Conservation (phyloP, 257 asterid genomes). For the Ajuga chamaepitys region DNA sequence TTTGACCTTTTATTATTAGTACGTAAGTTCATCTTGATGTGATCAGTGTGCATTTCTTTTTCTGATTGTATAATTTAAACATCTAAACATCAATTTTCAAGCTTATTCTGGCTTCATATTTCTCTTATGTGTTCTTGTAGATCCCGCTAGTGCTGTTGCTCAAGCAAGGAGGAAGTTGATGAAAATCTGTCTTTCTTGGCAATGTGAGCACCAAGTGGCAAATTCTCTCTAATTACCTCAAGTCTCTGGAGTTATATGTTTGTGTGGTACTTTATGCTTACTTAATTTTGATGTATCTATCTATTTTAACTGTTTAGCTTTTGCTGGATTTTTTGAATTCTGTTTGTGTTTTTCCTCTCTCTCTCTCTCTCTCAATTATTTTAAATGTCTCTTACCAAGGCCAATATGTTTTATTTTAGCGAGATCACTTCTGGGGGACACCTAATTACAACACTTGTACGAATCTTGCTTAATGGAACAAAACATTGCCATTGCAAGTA, state of each 20-base stretch:
- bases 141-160: conserved; percentile 75
- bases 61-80: neutral
- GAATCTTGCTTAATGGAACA: too few relatives aligned
- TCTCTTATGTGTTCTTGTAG: conserved; percentile 25
- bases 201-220: conserved; percentile 51
- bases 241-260: neutral
- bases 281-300: neutral
- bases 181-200: conserved; percentile 82
- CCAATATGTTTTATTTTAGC: too few relatives aligned
- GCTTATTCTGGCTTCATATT: conserved; percentile 5
- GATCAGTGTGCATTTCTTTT: neutral
- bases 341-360: neutral
- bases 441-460: too few relatives aligned
- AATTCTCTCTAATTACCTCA: neutral
- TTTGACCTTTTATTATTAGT: neutral
- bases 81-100: neutral
- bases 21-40: conserved; percentile 2
- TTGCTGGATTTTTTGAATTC: neutral
- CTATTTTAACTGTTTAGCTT: neutral
- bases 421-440: too few relatives aligned
- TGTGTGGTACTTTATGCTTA: neutral
- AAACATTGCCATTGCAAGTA: too few relatives aligned
- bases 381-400: too few relatives aligned
- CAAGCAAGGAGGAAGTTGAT: conserved; percentile 80
- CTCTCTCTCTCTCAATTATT: too few relatives aligned